Base-by-base conservation (phyloP, 2,329 filamentous ascomycete species). In the Sclerotinia spermophila region DNA sequence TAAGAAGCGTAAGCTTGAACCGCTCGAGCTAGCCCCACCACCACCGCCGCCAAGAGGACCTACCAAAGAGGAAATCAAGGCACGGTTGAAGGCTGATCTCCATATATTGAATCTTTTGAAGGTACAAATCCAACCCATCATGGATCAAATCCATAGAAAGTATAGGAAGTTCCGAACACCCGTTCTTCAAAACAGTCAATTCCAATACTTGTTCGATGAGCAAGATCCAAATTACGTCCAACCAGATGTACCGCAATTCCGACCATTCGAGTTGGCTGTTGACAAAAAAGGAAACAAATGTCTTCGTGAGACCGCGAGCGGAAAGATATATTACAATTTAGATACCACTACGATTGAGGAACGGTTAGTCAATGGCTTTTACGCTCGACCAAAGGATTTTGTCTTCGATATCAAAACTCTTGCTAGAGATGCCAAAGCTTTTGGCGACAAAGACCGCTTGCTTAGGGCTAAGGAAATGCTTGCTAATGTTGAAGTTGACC, bases 351-450 rank as follows among this genome's bases (percentile, higher is more conserved):
- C 92, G 1, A 97, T 99, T 68, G 96, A 99, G 82, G 94, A 97
- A 79, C 90, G 96, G n/a, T 84, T 99, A 45, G 96, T 94, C 6
- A 98, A 99, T 79, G 96, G 96, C 7, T 99, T 93, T 81, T 99
- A 99, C 81, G 93, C 94, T 76, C 89, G 94, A 17, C 93, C 94
- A 0, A 90, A 90, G 76, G 95, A 97, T 79, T 99, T 97, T 78
- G 82, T 97, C 66, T 89, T 90, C 55, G 96, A 99, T 79, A 92
- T 98, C 77, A 92, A 91, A 79, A 88, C 90, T 48, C 83, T 99
- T 7, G 90, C 91, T 33, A 95, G 93, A 79, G 96, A 99, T 81
- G 90, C 94, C 17, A 92, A 90, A 78, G 90, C 89, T 17, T 87
- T 90, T 71, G 92, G 91, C n/a, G 95, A 98, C 77, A 89, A 90